A percentile compares a stretch with the other conserved stretches of the same genome.
phyloP scores from a whole-genome alignment of 2,329 filamentous ascomycete genomes.

The Aspergillus viridinutans region DNA sequence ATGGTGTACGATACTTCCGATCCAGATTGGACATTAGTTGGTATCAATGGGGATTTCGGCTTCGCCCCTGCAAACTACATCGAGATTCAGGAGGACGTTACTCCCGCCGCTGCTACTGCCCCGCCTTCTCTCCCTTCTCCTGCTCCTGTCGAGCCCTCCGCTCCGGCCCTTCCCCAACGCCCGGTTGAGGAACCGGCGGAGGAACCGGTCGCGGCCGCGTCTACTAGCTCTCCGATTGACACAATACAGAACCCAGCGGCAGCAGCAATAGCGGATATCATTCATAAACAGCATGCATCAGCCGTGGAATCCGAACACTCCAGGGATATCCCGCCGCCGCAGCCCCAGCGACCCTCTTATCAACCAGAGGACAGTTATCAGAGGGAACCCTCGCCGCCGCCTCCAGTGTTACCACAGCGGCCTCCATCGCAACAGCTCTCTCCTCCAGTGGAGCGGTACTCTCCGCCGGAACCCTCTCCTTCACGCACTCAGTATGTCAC shows the following conservation, averaged over 20 bases:
- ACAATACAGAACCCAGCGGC: constrained; percentile 50
- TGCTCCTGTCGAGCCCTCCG: constrained; percentile 35
- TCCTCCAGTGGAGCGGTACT: constrained; percentile 57
- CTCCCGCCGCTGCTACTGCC: constrained; percentile 43
- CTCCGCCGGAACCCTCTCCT: constrained; percentile 52
- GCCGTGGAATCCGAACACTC: constrained; percentile 24
- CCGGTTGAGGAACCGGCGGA: constrained; percentile 21
- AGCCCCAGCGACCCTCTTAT: constrained; percentile 50
- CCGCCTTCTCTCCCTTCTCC: constrained; percentile 19
- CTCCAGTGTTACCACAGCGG: constrained; percentile 61
- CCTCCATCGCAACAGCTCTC: constrained; percentile 54
- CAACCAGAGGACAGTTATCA: constrained; percentile 63
- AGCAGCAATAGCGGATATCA: constrained; percentile 52
- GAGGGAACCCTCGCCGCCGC: constrained; percentile 33
- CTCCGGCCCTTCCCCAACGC: constrained; percentile 33
- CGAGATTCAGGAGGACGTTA: constrained; percentile 56
- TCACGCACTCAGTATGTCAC: constrained; percentile 29
- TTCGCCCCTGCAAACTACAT: constrained; percentile 98
- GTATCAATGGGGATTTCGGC: constrained; percentile 77
- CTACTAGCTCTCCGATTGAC: constrained; percentile 37
- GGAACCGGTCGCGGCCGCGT: constrained; percentile 22
- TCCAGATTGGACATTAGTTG: constrained; percentile 94
- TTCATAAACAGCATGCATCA: constrained; percentile 38
- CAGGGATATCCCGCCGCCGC: constrained; percentile 32
- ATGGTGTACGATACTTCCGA: constrained; percentile 86